phyloP scores from a whole-genome alignment of 495 filamentous ascomycete species.

The Aspergillus cavernicola region DNA sequence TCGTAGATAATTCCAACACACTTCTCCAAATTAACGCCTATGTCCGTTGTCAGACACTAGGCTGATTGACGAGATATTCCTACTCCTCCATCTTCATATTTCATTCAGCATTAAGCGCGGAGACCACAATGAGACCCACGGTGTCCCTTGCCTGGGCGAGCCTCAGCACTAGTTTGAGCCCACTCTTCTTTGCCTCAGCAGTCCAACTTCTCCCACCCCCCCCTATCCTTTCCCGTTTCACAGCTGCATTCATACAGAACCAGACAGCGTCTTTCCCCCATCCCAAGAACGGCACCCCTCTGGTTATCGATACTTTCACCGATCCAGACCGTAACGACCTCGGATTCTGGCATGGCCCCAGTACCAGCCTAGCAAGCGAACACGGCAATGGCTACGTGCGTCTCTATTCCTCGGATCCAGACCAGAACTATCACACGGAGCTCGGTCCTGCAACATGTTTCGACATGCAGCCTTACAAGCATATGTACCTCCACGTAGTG shows the following conservation, averaged over 20 bases:
- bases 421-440: conserved; percentile 67
- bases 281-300: conserved; percentile 8
- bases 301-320: conserved; percentile 68
- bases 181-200: not conserved
- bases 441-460: conserved; percentile 53
- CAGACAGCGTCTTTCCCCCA: conserved; percentile 3
- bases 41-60: not conserved
- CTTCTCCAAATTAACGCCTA: not conserved
- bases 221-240: not conserved
- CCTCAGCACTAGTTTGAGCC: not conserved
- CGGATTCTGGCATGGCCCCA: conserved; percentile 67
- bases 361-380: conserved; percentile 54
- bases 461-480: conserved; percentile 52
- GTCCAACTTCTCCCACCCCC: conserved; percentile 12
- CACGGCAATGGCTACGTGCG: conserved; percentile 50
- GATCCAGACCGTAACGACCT: conserved; percentile 56
- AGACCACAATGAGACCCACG: not conserved
- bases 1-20: too few species aligned
- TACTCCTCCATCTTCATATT: not conserved
- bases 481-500: conserved; percentile 65
- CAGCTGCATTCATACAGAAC: conserved; percentile 17
- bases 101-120: not conserved
- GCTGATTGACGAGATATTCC: not conserved
- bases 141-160: not conserved
- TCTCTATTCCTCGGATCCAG: conserved; percentile 62